Evolutionary conservation across 164 flowering plant species (phyloP).

Genomic region (Magnolia sinica): DNA sequence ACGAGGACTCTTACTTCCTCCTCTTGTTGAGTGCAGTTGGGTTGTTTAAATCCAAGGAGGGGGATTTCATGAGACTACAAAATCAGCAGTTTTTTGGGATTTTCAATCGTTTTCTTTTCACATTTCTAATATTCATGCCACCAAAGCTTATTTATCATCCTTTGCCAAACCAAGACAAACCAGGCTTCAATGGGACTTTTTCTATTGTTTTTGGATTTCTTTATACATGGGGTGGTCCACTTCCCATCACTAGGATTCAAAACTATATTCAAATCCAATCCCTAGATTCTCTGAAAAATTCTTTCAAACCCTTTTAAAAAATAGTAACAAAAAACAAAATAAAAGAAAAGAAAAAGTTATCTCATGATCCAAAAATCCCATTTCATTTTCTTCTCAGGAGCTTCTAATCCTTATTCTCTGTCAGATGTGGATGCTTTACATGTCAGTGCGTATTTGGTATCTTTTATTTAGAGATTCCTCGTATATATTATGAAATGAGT

Average conservation of each 20-base stretch:
- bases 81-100: constrained; percentile 51
- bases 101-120: constrained; percentile 22
- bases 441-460: constrained; percentile 38
- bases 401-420: constrained; percentile 57
- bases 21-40: constrained; percentile 15
- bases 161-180: constrained; percentile 38
- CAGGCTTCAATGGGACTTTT: constrained; percentile 31
- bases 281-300: constrained; percentile 28
- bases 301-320: constrained; percentile 9
- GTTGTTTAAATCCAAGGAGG: constrained; percentile 36
- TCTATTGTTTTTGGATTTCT: constrained; percentile 19
- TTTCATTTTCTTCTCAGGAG: constrained; percentile 56
- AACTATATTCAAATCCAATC: constrained; percentile 23
- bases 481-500: constrained; percentile 4
- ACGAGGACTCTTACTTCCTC: constrained; percentile 29
- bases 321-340: background rate
- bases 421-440: constrained; percentile 30
- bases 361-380: constrained; percentile 66
- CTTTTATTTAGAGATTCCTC: background rate
- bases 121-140: constrained; percentile 23
- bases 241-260: constrained; percentile 42
- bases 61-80: constrained; percentile 58
- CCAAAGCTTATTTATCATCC: constrained; percentile 21
- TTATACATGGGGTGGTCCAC: constrained; percentile 26
- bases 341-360: background rate